A percentile compares a stretch with the other conserved stretches of the same genome.
Conservation (phyloP, 495 filamentous ascomycete species). For the Emericellopsis terricola region DNA sequence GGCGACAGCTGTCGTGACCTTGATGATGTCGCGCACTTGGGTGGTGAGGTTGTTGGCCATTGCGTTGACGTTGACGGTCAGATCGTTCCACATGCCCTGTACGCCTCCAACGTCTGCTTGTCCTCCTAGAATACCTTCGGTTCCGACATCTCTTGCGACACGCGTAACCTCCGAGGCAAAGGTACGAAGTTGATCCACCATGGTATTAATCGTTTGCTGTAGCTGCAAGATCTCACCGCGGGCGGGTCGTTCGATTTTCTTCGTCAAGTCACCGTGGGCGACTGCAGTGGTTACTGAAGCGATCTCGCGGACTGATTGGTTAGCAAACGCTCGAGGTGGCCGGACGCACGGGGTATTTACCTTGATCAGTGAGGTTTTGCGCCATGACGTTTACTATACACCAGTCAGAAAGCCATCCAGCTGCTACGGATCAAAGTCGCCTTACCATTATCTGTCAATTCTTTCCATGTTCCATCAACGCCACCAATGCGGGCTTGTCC, state of each 20-base stretch:
- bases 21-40: conserved; percentile 95
- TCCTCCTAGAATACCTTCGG: conserved; percentile 89
- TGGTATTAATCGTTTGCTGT: conserved; percentile 96
- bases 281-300: conserved; percentile 92
- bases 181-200: conserved; percentile 94
- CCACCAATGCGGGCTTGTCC: conserved; percentile 90
- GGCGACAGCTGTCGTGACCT: conserved; percentile 95
- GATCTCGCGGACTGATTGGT: conserved; percentile 67
- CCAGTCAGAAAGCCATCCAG: conserved; percentile 8
- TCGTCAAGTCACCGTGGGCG: conserved; percentile 85
- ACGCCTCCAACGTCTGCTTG: conserved; percentile 89
- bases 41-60: conserved; percentile 97
- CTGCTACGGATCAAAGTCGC: conserved; percentile 3
- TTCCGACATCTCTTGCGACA: conserved; percentile 92
- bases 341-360: conserved; percentile 12
- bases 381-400: conserved; percentile 89
- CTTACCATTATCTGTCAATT: conserved; percentile 84
- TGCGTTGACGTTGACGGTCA: conserved; percentile 95
- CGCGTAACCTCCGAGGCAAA: conserved; percentile 96
- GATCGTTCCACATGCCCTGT: conserved; percentile 79
- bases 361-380: conserved; percentile 45
- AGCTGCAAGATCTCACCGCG: conserved; percentile 90
- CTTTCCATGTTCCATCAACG: conserved; percentile 95
- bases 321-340: conserved; percentile 5
- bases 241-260: conserved; percentile 89